Evolutionary conservation across 2,329 filamentous ascomycete species (phyloP).

Genomic region (Fusarium staphyleae): DNA sequence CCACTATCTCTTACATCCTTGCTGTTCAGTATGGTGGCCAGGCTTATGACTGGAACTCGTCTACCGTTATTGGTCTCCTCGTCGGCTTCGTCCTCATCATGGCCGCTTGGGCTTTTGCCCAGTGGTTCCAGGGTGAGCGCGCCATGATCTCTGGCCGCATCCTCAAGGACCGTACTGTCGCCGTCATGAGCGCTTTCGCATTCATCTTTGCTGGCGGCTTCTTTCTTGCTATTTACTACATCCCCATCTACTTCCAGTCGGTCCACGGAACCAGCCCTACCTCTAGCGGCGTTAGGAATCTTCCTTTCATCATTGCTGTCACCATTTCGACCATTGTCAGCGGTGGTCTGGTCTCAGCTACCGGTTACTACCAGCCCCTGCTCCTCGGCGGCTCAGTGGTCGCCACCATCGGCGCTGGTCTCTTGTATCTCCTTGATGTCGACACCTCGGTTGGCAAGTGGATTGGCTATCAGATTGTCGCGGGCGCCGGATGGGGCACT

Average conservation of each 20-base stretch:
- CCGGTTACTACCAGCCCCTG: slow-evolving; percentile 53
- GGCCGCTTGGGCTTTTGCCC: slow-evolving; percentile 46
- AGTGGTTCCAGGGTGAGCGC: slow-evolving; percentile 54
- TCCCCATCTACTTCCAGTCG: slow-evolving; percentile 57
- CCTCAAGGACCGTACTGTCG: slow-evolving; percentile 49
- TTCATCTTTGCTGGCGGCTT: slow-evolving; percentile 54
- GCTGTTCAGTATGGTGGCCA: slow-evolving; percentile 58
- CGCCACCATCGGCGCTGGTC: slow-evolving; percentile 52
- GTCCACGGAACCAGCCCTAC: slow-evolving; percentile 52
- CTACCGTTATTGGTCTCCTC: slow-evolving; percentile 52
- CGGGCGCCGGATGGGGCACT: slow-evolving; percentile 56
- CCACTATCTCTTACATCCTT: slow-evolving; percentile 53
- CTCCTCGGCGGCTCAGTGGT: slow-evolving; percentile 55
- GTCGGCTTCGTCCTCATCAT: slow-evolving; percentile 49
- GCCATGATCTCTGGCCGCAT: slow-evolving; percentile 53
- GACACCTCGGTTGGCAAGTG: slow-evolving; percentile 52
- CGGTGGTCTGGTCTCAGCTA: slow-evolving; percentile 49
- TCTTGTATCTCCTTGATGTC: slow-evolving; percentile 52
- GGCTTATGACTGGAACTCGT: slow-evolving; percentile 52
- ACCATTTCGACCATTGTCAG: slow-evolving; percentile 51
- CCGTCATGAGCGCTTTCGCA: slow-evolving; percentile 47
- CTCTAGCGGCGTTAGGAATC: slow-evolving; percentile 52
- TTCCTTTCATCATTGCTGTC: slow-evolving; percentile 55
- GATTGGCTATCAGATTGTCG: slow-evolving; percentile 62
- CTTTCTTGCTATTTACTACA: slow-evolving; percentile 55